Evolutionary conservation across 208 protist species (phyloP).

Genomic region (Naegleria lovaniensis): DNA sequence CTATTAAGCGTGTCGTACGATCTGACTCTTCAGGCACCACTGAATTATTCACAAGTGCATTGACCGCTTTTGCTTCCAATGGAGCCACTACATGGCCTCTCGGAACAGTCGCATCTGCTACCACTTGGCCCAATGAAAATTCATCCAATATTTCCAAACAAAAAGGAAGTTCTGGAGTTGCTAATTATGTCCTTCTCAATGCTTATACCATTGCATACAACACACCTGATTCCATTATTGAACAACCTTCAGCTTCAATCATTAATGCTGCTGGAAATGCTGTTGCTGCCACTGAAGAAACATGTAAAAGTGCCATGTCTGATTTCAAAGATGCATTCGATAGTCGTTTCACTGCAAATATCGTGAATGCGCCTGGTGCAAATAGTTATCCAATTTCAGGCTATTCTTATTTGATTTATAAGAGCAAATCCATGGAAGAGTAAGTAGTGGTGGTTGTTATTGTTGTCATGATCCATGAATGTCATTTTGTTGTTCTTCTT

Average conservation of each 20-base stretch:
- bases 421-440: not conserved
- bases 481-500: too few species aligned
- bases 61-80: not conserved
- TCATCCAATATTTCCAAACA: not conserved
- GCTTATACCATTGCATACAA: not conserved
- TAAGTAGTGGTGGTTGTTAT: not conserved
- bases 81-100: not conserved
- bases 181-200: not conserved
- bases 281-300: not conserved
- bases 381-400: not conserved
- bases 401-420: not conserved
- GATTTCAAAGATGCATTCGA: constrained; percentile 13
- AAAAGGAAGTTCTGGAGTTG: not conserved
- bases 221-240: not conserved
- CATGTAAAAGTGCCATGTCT: not conserved
- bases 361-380: not conserved
- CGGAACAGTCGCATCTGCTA: not conserved
- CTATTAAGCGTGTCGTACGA: not conserved
- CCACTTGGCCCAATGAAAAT: not conserved
- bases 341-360: not conserved
- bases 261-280: not conserved
- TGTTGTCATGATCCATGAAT: too few species aligned
- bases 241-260: not conserved
- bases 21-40: not conserved
- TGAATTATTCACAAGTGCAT: not conserved